These are phyloP conservation scores for Camelina neglecta DNA, from an alignment of 345 rosid species.

Conservation along the genomic window DNA sequence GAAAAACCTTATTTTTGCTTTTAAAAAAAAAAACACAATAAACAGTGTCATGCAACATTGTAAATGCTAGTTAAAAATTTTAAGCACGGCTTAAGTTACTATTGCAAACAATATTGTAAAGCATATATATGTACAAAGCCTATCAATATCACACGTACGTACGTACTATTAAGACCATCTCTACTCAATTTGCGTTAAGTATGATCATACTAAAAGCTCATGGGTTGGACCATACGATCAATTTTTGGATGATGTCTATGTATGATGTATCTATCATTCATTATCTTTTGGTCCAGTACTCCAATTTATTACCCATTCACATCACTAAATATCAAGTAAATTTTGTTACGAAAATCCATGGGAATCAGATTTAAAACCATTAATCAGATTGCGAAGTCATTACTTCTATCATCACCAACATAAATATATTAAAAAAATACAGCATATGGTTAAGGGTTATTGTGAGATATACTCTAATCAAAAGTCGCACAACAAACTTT, in stretches of 20 bases:
- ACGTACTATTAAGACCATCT: background rate
- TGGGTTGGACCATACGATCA: slow-evolving; percentile 27
- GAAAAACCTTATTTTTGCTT: too few relatives aligned
- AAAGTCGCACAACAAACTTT: slow-evolving; percentile 16
- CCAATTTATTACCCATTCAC: slow-evolving; percentile 15
- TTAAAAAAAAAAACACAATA: too few relatives aligned
- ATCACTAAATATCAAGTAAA: slow-evolving; percentile 14
- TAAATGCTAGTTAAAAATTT: too few relatives aligned
- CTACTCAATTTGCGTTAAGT: background rate
- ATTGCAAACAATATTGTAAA: too few relatives aligned
- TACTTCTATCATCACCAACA: background rate
- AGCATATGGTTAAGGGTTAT: slow-evolving; percentile 16
- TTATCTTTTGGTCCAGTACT: slow-evolving; percentile 24
- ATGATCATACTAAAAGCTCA: slow-evolving; percentile 11
- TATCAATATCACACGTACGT: slow-evolving; percentile 3
- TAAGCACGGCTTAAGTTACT: too few relatives aligned
- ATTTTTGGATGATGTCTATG: background rate
- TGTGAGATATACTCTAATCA: slow-evolving; percentile 31
- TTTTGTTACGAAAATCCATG: background rate
- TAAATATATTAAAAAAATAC: background rate
- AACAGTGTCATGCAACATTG: too few relatives aligned
- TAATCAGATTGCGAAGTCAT: background rate
- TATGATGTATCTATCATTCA: slow-evolving; percentile 1
- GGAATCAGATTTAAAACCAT: background rate
- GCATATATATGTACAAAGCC: background rate